Conservation (phyloP, 164 flowering plant species). For the Hamamelis virginiana region DNA sequence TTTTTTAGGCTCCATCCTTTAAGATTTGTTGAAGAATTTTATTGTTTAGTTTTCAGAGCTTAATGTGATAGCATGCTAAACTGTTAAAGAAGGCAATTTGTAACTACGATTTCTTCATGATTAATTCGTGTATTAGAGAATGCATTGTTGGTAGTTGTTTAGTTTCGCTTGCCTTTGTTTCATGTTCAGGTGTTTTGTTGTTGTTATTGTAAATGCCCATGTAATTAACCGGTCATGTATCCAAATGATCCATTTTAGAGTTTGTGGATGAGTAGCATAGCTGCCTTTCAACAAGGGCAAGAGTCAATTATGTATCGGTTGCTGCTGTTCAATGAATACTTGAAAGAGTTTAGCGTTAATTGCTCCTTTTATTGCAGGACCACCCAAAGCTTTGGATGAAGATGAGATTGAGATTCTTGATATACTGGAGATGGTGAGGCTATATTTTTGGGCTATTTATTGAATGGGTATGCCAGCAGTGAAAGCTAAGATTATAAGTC, state of each 20-base stretch:
- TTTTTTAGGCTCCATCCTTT: not conserved
- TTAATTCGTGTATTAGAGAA: too few species aligned
- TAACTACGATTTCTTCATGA: not conserved
- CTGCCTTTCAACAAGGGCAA: too few species aligned
- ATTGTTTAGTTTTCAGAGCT: too few species aligned
- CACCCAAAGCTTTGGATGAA: slow-evolving; percentile 96
- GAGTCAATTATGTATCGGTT: not conserved
- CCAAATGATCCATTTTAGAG: too few species aligned
- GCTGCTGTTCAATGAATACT: not conserved
- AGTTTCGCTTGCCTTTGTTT: not conserved
- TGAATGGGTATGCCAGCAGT: slow-evolving; percentile 1
- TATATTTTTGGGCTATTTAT: slow-evolving; percentile 38
- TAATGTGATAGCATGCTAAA: too few species aligned
- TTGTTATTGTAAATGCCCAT: not conserved
- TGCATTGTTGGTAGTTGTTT: not conserved
- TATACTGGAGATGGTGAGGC: too few species aligned
- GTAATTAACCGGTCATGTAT: too few species aligned
- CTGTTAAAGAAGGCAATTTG: too few species aligned
- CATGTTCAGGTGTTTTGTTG: not conserved
- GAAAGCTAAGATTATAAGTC: too few species aligned
- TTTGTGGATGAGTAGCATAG: too few species aligned
- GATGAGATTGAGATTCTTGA: slow-evolving; percentile 98
- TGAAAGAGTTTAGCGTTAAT: not conserved
- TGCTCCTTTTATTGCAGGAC: slow-evolving; percentile 52
- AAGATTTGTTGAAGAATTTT: not conserved